These are phyloP conservation scores for Trametes sp. DNA, from an alignment of 1,284 basidiomycete genomes.

Conservation along the genomic window DNA sequence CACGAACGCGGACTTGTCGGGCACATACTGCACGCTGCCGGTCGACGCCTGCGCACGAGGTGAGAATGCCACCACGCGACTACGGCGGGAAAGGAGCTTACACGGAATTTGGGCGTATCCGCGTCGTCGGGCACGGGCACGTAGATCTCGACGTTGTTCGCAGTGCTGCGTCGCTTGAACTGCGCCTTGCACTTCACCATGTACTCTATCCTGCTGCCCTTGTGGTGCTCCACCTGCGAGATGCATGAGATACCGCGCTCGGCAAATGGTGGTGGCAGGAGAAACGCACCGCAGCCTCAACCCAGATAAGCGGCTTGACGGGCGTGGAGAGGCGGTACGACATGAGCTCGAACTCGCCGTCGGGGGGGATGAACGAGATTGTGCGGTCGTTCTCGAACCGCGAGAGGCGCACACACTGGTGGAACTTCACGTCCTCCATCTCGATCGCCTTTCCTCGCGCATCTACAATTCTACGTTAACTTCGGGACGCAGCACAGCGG, in stretches of 20 bases:
- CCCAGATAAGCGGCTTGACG: slow-evolving; percentile 98
- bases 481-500: neutral
- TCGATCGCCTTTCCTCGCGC: slow-evolving; percentile 98
- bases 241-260: neutral
- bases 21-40: slow-evolving; percentile 92
- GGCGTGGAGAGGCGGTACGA: slow-evolving; percentile 95
- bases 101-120: slow-evolving; percentile 96
- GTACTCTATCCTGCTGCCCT: slow-evolving; percentile 94
- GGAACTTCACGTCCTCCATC: slow-evolving; percentile 99
- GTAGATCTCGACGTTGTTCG: slow-evolving; percentile 98
- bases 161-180: slow-evolving; percentile 95
- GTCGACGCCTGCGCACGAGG: slow-evolving; percentile 73
- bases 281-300: slow-evolving; percentile 84
- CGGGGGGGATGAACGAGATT: slow-evolving; percentile 98
- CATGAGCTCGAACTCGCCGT: slow-evolving; percentile 99
- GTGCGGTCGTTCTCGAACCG: slow-evolving; percentile 99
- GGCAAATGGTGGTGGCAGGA: neutral
- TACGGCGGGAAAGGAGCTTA: slow-evolving; percentile 40
- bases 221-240: slow-evolving; percentile 77
- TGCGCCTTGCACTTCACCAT: slow-evolving; percentile 99
- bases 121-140: slow-evolving; percentile 99
- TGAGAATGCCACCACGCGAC: neutral
- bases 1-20: slow-evolving; percentile 95
- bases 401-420: slow-evolving; percentile 99
- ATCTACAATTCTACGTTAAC: slow-evolving; percentile 54